phyloP scores from a whole-genome alignment of 2,329 filamentous ascomycete genomes.

The Onygena corvina region DNA sequence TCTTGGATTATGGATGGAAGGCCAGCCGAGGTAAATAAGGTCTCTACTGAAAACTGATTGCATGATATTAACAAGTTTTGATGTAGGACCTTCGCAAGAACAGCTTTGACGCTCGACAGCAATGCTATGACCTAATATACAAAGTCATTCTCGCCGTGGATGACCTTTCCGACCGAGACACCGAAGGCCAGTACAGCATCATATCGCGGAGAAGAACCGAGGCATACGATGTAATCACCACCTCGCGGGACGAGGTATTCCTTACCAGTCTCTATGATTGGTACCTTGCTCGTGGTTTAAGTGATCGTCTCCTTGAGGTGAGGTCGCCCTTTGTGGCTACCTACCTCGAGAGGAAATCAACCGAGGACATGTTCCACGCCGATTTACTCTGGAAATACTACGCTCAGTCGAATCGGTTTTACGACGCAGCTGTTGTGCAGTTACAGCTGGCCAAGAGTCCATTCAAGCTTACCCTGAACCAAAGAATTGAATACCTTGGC shows the following conservation, averaged over 20 bases:
- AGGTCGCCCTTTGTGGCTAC: constrained; percentile 75
- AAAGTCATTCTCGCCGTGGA: constrained; percentile 70
- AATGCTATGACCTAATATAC: constrained; percentile 81
- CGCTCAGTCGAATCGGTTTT: constrained; percentile 69
- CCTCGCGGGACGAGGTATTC: constrained; percentile 83
- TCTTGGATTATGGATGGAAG: constrained; percentile 78
- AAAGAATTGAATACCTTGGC: constrained; percentile 78
- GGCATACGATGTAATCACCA: constrained; percentile 81
- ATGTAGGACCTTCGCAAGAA: constrained; percentile 53
- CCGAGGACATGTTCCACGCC: constrained; percentile 61
- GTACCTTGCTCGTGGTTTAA: constrained; percentile 79
- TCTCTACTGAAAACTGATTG: background rate
- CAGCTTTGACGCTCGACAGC: constrained; percentile 58
- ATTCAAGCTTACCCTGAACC: constrained; percentile 66
- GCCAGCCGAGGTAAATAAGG: constrained; percentile 42
- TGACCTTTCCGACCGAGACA: constrained; percentile 52
- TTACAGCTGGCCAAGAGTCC: constrained; percentile 70
- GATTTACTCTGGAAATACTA: constrained; percentile 91
- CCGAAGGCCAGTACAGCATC: constrained; percentile 67
- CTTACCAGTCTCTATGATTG: constrained; percentile 95
- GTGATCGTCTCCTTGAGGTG: constrained; percentile 71
- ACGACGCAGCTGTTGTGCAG: constrained; percentile 79
- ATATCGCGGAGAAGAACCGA: constrained; percentile 69
- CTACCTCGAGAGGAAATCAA: constrained; percentile 68
- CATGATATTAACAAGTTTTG: background rate